Base-by-base conservation (phyloP, 1,284 basidiomycete species). In the Puccinia novopanici region DNA sequence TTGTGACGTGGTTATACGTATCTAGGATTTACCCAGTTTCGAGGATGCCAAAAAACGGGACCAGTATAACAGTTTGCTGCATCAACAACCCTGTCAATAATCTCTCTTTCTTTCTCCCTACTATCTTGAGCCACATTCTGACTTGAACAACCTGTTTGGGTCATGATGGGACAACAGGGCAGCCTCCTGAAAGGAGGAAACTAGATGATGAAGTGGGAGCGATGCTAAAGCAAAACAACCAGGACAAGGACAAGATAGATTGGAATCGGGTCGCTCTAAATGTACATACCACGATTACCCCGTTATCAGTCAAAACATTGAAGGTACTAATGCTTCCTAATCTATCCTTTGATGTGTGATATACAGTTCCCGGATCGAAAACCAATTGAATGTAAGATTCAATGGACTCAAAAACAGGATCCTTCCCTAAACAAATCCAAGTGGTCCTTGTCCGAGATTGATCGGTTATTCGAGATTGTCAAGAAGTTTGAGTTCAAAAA, bases 321-420 rank as follows among this genome's bases (percentile, higher is more conserved):
- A 17, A 40, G 61, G 15, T 5, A 65, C 40, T 65, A n/a, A 40
- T 75, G n/a, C 48, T 59, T 30, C 27, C 0, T 61, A 37, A 17
- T 45, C 37, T 59, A 9, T 42, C 22, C 19, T 74, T 34, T 59
- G 40, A 6, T 40, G 34, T 34, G 34, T 4, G 34, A 34, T 34
- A 34, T 24, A 42, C n/a, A 83, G 82, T 68, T 84, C n/a, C 57
- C 77, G 10, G 79, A 82, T 48, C 80, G 83, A 24, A 75, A 81
- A 1, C n/a, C 83, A 2, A 40, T 77, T 45, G 82, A 81, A 17
- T 83, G 83, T 59, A 80, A 75, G 30, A 81, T 83, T 30, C 83
- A 83, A 45, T 84, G 83, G 82, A 50, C 77, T 8, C 82, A 83
- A 57, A 76, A 79, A 40, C 82, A 84, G 34, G 82, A 84, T 67